These are phyloP conservation scores for Lasiodiplodia gonubiensis DNA, from an alignment of 2,329 filamentous ascomycete genomes.

Conservation along the genomic window DNA sequence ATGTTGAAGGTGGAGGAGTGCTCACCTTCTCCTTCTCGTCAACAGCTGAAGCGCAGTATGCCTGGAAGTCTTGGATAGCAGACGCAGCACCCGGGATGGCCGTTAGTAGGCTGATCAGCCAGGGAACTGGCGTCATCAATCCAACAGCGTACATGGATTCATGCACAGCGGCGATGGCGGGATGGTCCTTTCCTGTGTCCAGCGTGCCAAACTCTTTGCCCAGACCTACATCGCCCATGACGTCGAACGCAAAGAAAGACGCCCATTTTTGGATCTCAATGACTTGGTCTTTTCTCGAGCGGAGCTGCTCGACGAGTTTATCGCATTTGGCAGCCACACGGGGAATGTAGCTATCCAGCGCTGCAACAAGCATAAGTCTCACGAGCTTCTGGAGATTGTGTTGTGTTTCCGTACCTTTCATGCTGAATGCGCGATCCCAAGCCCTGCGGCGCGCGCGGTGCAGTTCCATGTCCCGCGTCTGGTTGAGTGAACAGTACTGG, in stretches of 20 bases:
- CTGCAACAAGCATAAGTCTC: not conserved
- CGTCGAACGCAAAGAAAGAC: constrained; percentile 54
- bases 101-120: constrained; percentile 43
- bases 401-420: constrained; percentile 30
- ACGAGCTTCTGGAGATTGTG: not conserved
- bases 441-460: constrained; percentile 40
- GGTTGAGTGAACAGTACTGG: constrained; percentile 36
- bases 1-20: no score
- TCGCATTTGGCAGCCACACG: constrained; percentile 40
- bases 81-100: constrained; percentile 40
- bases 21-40: constrained; percentile 41
- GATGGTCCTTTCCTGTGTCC: constrained; percentile 35
- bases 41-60: constrained; percentile 39
- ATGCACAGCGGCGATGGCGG: constrained; percentile 45
- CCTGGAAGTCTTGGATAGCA: constrained; percentile 40
- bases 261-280: constrained; percentile 42
- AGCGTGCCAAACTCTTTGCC: constrained; percentile 50
- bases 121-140: constrained; percentile 43
- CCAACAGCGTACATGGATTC: constrained; percentile 43
- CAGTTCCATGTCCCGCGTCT: constrained; percentile 39
- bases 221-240: constrained; percentile 56
- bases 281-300: constrained; percentile 32
- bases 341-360: constrained; percentile 37
- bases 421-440: constrained; percentile 44
- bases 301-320: constrained; percentile 37